Conservation (phyloP, 345 rosid species). For the Physaria fendleri region DNA sequence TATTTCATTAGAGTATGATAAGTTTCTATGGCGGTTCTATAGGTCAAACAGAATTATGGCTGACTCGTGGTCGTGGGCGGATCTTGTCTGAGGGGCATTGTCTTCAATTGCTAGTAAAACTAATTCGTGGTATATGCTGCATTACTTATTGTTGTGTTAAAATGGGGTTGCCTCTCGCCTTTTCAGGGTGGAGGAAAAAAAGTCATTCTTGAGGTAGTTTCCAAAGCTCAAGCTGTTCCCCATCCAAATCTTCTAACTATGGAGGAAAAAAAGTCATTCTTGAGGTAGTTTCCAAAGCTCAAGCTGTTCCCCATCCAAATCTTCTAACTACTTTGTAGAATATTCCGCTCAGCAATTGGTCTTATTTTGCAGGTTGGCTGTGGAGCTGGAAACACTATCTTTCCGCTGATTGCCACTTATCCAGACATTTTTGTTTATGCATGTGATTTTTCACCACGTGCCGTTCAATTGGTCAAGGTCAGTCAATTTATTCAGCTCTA, state of each 20-base stretch:
- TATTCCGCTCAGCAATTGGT: neutral
- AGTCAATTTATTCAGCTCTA: conserved; percentile 7
- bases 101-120: neutral
- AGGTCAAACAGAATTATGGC: neutral
- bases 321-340: too few species aligned
- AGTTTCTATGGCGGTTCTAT: neutral
- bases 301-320: neutral
- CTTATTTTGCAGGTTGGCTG: conserved; percentile 64
- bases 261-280: conserved; percentile 43
- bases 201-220: conserved; percentile 63
- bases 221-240: neutral
- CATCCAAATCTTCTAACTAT: too few species aligned
- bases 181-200: conserved; percentile 45
- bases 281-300: conserved; percentile 46
- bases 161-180: neutral
- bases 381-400: conserved; percentile 89
- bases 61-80: neutral
- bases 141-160: neutral
- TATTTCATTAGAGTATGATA: neutral
- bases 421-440: conserved; percentile 75
- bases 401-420: conserved; percentile 71
- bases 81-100: neutral
- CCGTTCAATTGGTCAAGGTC: conserved; percentile 86
- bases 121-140: neutral
- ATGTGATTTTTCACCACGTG: conserved; percentile 87